These are phyloP conservation scores for Piromyces finnis DNA, from an alignment of 192 early-diverging fungal genomes.

Conservation along the genomic window DNA sequence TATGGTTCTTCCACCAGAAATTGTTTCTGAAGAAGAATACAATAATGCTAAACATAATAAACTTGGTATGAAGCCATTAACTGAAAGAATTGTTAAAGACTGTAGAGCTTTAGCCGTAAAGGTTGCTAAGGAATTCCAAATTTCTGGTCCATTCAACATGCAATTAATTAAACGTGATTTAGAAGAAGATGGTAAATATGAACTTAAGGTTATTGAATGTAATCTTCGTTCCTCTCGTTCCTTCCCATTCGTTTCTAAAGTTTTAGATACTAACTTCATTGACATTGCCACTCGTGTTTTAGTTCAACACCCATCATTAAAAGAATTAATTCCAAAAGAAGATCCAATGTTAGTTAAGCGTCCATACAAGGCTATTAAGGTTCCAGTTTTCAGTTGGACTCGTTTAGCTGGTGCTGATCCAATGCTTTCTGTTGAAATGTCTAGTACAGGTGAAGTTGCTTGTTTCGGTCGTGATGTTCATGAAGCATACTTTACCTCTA, in stretches of 20 bases:
- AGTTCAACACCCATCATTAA: constrained; percentile 31
- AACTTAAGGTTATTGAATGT: constrained; percentile 94
- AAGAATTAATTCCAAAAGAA: constrained; percentile 15
- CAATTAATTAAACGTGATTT: constrained; percentile 54
- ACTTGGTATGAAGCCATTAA: constrained; percentile 21
- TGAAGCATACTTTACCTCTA: constrained; percentile 66
- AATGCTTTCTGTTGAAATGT: constrained; percentile 95
- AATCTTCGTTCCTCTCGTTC: constrained; percentile 94
- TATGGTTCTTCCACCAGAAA: constrained; percentile 26
- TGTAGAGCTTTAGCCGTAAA: constrained; percentile 62
- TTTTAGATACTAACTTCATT: constrained; percentile 78
- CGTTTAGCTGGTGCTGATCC: constrained; percentile 90
- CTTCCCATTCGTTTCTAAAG: constrained; percentile 95
- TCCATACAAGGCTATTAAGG: constrained; percentile 79
- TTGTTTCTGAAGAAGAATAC: not conserved
- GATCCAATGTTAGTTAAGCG: constrained; percentile 22
- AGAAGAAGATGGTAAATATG: constrained; percentile 2
- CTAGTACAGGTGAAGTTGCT: constrained; percentile 93
- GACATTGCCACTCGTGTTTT: constrained; percentile 76
- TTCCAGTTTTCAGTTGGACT: constrained; percentile 91
- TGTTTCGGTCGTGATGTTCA: constrained; percentile 84
- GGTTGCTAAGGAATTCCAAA: constrained; percentile 75
- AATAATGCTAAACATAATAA: constrained; percentile 34
- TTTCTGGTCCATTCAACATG: constrained; percentile 99
- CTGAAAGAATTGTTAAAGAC: constrained; percentile 19